Evolutionary conservation across 805 yeast genomes (phyloP).

Genomic region (Wickerhamomyces bisporus): DNA sequence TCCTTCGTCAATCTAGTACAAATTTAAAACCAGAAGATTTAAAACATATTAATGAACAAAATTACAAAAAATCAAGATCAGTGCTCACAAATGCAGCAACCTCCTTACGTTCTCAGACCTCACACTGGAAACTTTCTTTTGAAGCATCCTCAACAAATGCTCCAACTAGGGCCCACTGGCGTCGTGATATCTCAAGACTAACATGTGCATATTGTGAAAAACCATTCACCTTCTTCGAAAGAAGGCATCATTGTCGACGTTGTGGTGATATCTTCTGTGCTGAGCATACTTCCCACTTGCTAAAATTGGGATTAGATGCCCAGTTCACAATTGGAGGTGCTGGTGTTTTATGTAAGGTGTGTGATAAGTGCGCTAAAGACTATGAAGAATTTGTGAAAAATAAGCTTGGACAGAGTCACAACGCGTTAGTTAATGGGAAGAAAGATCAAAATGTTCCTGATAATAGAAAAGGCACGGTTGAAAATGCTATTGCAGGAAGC

Average conservation of each 20-base stretch:
- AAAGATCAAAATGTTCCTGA: background rate
- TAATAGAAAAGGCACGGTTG: conserved; percentile 24
- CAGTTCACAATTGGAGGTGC: conserved; percentile 62
- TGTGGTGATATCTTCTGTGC: conserved; percentile 81
- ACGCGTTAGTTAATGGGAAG: conserved; percentile 3
- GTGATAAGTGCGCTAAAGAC: conserved; percentile 59
- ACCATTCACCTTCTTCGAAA: conserved; percentile 69
- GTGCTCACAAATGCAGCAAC: conserved; percentile 20
- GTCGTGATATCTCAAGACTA: conserved; percentile 59
- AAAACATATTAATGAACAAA: conserved; percentile 24
- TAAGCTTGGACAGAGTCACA: conserved; percentile 13
- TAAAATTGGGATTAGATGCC: conserved; percentile 53
- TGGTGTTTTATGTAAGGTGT: conserved; percentile 65
- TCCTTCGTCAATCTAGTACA: conserved; percentile 50
- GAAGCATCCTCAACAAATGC: conserved; percentile 22
- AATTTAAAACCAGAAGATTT: conserved; percentile 38
- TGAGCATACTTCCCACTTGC: conserved; percentile 54
- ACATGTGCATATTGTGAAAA: conserved; percentile 66
- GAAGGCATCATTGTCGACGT: conserved; percentile 79
- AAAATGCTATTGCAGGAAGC: conserved; percentile 27
- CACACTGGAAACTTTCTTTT: conserved; percentile 22
- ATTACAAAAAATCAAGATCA: conserved; percentile 19
- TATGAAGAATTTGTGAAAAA: conserved; percentile 45
- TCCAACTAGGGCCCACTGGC: conserved; percentile 59
- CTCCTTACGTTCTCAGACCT: conserved; percentile 22